These are phyloP conservation scores for Alisma plantagoaquatica DNA, from an alignment of 106 monocot genomes.

Conservation along the genomic window DNA sequence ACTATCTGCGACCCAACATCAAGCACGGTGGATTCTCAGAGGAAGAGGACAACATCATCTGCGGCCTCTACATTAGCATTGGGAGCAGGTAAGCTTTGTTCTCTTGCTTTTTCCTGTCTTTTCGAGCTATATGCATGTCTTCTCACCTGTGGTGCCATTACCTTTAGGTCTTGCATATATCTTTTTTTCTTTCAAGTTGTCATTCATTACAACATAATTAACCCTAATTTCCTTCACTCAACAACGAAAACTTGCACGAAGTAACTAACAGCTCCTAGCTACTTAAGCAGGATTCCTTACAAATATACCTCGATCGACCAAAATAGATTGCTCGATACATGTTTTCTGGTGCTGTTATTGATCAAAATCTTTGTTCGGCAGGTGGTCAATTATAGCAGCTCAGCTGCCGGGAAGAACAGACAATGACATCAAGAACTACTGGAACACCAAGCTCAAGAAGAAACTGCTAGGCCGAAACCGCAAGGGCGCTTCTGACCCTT, in stretches of 20 bases:
- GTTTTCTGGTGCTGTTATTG: too few relatives aligned
- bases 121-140: too few relatives aligned
- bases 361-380: too few relatives aligned
- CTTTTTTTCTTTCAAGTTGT: too few relatives aligned
- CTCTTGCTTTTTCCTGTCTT: neutral
- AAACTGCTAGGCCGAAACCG: slow-evolving; percentile 10
- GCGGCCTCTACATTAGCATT: slow-evolving; percentile 15
- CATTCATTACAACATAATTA: neutral
- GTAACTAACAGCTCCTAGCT: too few relatives aligned
- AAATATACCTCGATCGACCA: too few relatives aligned
- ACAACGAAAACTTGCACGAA: too few relatives aligned
- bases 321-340: too few relatives aligned
- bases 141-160: too few relatives aligned
- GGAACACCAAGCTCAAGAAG: slow-evolving; percentile 36
- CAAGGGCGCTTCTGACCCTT: slow-evolving; percentile 9
- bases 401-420: slow-evolving; percentile 60
- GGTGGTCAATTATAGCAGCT: slow-evolving; percentile 58
- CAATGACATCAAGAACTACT: slow-evolving; percentile 52
- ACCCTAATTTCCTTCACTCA: too few relatives aligned
- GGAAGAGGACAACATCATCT: slow-evolving; percentile 14
- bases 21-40: slow-evolving; percentile 14
- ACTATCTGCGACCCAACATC: slow-evolving; percentile 12
- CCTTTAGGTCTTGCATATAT: too few relatives aligned
- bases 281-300: too few relatives aligned
- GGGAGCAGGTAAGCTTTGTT: slow-evolving; percentile 4